These are phyloP conservation scores for Aspergillus ruber DNA, from an alignment of 2,329 filamentous ascomycete genomes.

Conservation along the genomic window DNA sequence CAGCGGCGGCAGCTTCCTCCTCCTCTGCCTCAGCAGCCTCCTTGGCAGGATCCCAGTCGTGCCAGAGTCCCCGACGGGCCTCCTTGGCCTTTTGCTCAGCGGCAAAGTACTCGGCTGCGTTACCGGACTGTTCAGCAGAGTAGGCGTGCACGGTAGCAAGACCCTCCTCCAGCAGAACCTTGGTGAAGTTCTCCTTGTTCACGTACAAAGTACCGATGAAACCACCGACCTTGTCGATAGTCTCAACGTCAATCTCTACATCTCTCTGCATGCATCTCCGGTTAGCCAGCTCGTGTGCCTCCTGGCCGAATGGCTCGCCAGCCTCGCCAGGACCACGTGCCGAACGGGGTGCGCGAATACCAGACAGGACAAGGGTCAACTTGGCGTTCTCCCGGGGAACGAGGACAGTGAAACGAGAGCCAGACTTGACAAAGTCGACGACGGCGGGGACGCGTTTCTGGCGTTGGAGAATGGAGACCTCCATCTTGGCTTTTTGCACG, in stretches of 20 bases:
- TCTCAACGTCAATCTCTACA: slow-evolving; percentile 90
- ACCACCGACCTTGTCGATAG: slow-evolving; percentile 91
- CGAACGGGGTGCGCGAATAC: slow-evolving; percentile 83
- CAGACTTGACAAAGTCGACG: slow-evolving; percentile 97
- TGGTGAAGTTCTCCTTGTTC: slow-evolving; percentile 92
- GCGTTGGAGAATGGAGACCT: slow-evolving; percentile 76
- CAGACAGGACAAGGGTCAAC: slow-evolving; percentile 87
- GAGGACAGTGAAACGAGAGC: slow-evolving; percentile 84
- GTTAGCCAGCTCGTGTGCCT: slow-evolving; percentile 87
- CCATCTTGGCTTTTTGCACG: slow-evolving; percentile 90
- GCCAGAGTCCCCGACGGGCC: slow-evolving; percentile 79
- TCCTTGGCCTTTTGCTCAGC: slow-evolving; percentile 90
- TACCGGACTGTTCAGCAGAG: slow-evolving; percentile 91
- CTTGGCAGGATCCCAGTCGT: slow-evolving; percentile 86
- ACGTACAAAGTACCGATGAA: slow-evolving; percentile 95
- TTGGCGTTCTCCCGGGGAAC: slow-evolving; percentile 91
- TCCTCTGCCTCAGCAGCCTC: slow-evolving; percentile 60
- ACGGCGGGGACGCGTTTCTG: slow-evolving; percentile 89
- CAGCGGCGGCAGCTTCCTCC: slow-evolving; percentile 18
- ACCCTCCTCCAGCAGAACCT: slow-evolving; percentile 87
- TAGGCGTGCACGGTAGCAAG: slow-evolving; percentile 88
- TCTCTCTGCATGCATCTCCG: slow-evolving; percentile 87
- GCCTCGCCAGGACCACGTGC: slow-evolving; percentile 73
- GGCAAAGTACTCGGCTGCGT: slow-evolving; percentile 76
- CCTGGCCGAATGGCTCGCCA: slow-evolving; percentile 89